Evolutionary conservation across 495 filamentous ascomycete genomes (phyloP).

Genomic region (Penicillium lividum): DNA sequence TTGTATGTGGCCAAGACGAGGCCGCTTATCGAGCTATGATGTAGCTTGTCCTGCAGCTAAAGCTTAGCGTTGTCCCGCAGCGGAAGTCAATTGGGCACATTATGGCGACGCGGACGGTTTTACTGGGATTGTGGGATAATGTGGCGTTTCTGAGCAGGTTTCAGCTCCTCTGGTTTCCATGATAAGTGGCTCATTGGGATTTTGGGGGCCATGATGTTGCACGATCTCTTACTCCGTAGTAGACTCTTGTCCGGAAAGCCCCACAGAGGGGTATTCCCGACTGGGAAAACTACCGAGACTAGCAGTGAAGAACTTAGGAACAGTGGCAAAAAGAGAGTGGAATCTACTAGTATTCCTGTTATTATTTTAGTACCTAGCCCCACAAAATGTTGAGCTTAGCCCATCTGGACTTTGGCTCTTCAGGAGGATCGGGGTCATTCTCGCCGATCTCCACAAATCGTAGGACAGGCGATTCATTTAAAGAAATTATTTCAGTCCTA

Average conservation of each 20-base stretch:
- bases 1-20: not conserved
- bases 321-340: not conserved
- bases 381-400: conserved; percentile 18
- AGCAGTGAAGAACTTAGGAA: not conserved
- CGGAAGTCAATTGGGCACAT: conserved; percentile 1
- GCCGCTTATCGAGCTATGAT: conserved; percentile 8
- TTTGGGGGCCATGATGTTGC: not conserved
- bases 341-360: not conserved
- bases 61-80: conserved; percentile 10
- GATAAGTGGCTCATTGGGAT: not conserved
- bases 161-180: not conserved
- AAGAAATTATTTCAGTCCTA: conserved; percentile 50
- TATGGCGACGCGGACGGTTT: not conserved
- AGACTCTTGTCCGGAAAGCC: not conserved
- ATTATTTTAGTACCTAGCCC: conserved; percentile 2
- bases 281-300: not conserved
- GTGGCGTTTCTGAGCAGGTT: conserved; percentile 3
- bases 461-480: conserved; percentile 53
- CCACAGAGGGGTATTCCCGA: not conserved
- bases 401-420: conserved; percentile 14
- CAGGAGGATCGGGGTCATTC: conserved; percentile 23
- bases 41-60: conserved; percentile 21
- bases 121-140: not conserved
- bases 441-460: conserved; percentile 40
- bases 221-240: not conserved